Evolutionary conservation across 2,329 filamentous ascomycete genomes (phyloP), one percentile per base, ranked within the genome.

Genomic region (Calonectria hongkongensis): DNA sequence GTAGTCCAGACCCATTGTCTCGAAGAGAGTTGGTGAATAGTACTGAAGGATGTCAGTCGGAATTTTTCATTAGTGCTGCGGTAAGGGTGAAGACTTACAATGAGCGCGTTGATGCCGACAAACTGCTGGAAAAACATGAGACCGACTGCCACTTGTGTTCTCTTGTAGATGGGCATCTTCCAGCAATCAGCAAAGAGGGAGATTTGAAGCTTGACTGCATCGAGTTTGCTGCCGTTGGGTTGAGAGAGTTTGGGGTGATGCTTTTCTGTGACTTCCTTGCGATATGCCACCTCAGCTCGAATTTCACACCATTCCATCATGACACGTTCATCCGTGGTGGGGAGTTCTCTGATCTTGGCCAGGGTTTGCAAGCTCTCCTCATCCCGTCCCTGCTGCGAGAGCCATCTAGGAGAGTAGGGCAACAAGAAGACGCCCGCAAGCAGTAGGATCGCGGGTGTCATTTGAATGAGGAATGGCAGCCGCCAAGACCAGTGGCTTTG

Each of bases 1-100:
- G 25, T 66, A 69, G 10, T 51, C 13, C 5, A 70, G 60, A 30
- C 70, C 70, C 66, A 72, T 69, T 1, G 70, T 62, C 3, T 45
- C 58, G 27, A 73, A 51, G 13, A 63, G 58, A 25, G 58, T 63
- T 8, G 58, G 58, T 3, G 58, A 63, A n/a, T 63, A 63, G 54
- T 27, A 66, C 45, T 48, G 5, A 9, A 25, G 25, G 25, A 4
- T 48, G n/a, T 48, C 5, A 48, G 45, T 13, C 3, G 9, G n/a
- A 25, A 13, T 48, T 4, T 9, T 25, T 3, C 25, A 9, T 10
- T 5, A 8, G 12, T 13, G 13, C 2, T 3, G 21, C 2, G 13
- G 5, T 13, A 10, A 13, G 3, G n/a, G 45, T 25, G 4, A 12
- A 13, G 12, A 21, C 45, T 12, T 25, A 48, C 45, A 48, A 48